Percentiles rank a stretch among this genome's conserved stretches.
These are phyloP conservation scores for Leccinum solheimii DNA, from an alignment of 1,284 basidiomycete genomes.

Conservation along the genomic window DNA sequence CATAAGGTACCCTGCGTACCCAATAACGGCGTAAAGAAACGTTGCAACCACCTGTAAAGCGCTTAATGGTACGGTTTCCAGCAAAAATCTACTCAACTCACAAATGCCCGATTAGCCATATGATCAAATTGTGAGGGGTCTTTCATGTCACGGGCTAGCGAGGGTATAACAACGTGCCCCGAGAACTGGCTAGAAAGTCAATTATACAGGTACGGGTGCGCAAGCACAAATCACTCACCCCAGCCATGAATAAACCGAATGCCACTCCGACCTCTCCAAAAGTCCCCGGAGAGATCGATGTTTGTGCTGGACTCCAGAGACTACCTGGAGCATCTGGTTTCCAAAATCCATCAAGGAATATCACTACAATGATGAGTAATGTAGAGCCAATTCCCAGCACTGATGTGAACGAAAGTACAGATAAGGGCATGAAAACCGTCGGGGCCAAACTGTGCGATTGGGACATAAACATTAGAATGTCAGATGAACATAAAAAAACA, in stretches of 20 bases:
- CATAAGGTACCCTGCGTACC: constrained; percentile 89
- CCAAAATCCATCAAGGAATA: constrained; percentile 83
- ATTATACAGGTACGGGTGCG: neutral
- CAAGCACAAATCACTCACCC: constrained; percentile 49
- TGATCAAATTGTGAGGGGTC: constrained; percentile 79
- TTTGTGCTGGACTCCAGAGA: constrained; percentile 73
- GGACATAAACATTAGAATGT: constrained; percentile 2
- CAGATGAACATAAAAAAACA: neutral
- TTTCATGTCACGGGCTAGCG: constrained; percentile 87
- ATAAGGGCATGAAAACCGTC: constrained; percentile 81
- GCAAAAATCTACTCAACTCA: constrained; percentile 36
- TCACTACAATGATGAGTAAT: constrained; percentile 73
- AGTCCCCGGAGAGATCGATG: constrained; percentile 60
- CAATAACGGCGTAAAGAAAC: constrained; percentile 76
- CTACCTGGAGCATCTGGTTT: constrained; percentile 83
- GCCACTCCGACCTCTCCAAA: constrained; percentile 68
- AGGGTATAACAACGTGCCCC: constrained; percentile 92
- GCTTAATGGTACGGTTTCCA: constrained; percentile 6
- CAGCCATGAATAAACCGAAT: constrained; percentile 94
- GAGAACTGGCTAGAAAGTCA: constrained; percentile 59
- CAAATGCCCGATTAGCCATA: constrained; percentile 87
- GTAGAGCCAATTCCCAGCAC: constrained; percentile 83
- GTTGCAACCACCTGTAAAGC: constrained; percentile 68
- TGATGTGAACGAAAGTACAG: constrained; percentile 82
- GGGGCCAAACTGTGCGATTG: constrained; percentile 63